A percentile compares a stretch with the other conserved stretches of the same genome.
Conservation (phyloP, 306 rosid species). For the Biancaea sappan region DNA sequence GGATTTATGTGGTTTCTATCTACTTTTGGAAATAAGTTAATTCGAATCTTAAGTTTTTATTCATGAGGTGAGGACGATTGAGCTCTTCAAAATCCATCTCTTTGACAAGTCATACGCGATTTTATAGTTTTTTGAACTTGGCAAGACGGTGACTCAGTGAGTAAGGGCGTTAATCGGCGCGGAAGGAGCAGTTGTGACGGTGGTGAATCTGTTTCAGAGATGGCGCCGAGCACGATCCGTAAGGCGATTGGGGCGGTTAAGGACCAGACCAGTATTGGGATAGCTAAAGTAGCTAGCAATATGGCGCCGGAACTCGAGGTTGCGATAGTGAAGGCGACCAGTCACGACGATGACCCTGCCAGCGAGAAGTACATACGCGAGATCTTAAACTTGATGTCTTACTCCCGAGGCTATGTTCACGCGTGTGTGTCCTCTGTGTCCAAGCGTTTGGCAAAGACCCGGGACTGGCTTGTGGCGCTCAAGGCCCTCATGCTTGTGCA, state of each 20-base stretch:
- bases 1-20: conserved; percentile 12
- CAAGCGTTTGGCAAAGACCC: conserved; percentile 80
- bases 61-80: not conserved
- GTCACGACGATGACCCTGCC: conserved; percentile 92
- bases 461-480: conserved; percentile 94
- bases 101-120: not conserved
- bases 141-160: conserved; percentile 1
- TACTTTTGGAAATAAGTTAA: conserved; percentile 3
- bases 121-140: conserved; percentile 5
- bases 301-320: conserved; percentile 96
- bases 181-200: not conserved
- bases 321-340: conserved; percentile 86
- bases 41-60: not conserved
- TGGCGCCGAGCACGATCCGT: conserved; percentile 92
- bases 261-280: conserved; percentile 92
- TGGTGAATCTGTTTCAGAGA: conserved; percentile 29
- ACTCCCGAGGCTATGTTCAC: conserved; percentile 76
- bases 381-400: conserved; percentile 67
- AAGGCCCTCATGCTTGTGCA: conserved; percentile 75
- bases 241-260: conserved; percentile 96
- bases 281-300: conserved; percentile 88
- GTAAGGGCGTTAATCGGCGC: not conserved
- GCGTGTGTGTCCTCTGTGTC: conserved; percentile 81
- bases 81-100: not conserved
- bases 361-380: conserved; percentile 80